Evolutionary conservation across 2,329 filamentous ascomycete species (phyloP).

Genomic region (Pseudogymnoascus sp.): DNA sequence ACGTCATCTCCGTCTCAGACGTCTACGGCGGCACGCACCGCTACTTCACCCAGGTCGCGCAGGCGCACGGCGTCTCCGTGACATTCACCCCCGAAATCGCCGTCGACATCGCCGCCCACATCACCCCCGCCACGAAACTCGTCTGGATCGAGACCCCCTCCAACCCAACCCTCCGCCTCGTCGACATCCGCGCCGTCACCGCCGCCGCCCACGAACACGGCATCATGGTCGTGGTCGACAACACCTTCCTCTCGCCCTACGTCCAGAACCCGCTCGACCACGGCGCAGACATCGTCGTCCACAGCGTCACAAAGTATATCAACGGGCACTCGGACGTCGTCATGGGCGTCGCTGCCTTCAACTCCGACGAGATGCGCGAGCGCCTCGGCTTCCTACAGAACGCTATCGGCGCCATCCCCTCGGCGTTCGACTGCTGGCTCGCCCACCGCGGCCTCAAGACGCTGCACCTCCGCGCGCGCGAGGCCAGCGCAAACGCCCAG

Average conservation of each 20-base stretch:
- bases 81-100: constrained; percentile 93
- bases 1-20: constrained; percentile 93
- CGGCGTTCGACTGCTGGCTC: constrained; percentile 94
- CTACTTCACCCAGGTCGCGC: constrained; percentile 97
- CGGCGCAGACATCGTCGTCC: constrained; percentile 92
- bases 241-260: constrained; percentile 97
- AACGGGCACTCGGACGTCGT: constrained; percentile 95
- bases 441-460: constrained; percentile 96
- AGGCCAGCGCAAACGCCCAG: constrained; percentile 74
- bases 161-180: constrained; percentile 86
- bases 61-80: constrained; percentile 86
- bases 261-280: constrained; percentile 93
- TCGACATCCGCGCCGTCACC: constrained; percentile 84
- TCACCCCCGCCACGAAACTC: constrained; percentile 80
- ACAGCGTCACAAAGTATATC: constrained; percentile 98
- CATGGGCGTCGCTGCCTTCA: constrained; percentile 96
- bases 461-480: constrained; percentile 80
- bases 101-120: constrained; percentile 74
- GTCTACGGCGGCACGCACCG: constrained; percentile 97
- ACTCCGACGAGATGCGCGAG: constrained; percentile 68
- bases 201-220: constrained; percentile 77
- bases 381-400: constrained; percentile 90
- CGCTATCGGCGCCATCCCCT: constrained; percentile 90
- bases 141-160: constrained; percentile 96
- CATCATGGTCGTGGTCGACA: constrained; percentile 95